phyloP scores from a whole-genome alignment of 75 land plant species.

The Sequoiadendron giganteum region DNA sequence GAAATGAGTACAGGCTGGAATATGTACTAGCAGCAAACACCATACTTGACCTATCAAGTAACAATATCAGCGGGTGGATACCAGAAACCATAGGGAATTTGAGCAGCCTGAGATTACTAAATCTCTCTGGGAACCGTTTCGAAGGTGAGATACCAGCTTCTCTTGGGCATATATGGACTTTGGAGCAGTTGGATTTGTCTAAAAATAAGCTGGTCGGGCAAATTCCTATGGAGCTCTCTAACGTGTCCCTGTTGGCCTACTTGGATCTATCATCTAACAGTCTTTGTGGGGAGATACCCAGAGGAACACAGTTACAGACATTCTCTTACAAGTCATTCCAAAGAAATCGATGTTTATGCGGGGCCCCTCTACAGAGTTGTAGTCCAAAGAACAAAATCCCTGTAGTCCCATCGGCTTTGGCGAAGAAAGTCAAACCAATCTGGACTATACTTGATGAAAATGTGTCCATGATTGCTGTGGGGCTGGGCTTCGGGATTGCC shows the following conservation, averaged over 20 bases:
- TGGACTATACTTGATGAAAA: background rate
- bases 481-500: background rate
- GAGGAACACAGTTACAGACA: too few species aligned
- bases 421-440: background rate
- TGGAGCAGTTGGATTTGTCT: too few species aligned
- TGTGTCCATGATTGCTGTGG: background rate
- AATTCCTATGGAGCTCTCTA: too few species aligned
- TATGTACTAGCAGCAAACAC: background rate
- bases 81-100: conserved; percentile 19
- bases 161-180: background rate
- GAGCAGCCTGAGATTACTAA: conserved; percentile 10
- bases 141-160: conserved; percentile 27
- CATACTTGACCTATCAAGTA: conserved; percentile 16
- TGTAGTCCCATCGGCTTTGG: background rate
- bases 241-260: too few species aligned
- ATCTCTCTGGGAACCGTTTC: conserved; percentile 26
- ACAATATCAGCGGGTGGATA: conserved; percentile 30
- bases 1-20: too few species aligned
- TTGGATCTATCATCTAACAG: too few species aligned
- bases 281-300: too few species aligned
- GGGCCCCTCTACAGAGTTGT: too few species aligned
- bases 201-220: too few species aligned
- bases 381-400: background rate
- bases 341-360: too few species aligned
- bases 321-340: too few species aligned